Percentiles rank a stretch among this genome's conserved stretches.
Conservation (phyloP, 306 rosid genomes). For the Gastrolobium villosum region DNA sequence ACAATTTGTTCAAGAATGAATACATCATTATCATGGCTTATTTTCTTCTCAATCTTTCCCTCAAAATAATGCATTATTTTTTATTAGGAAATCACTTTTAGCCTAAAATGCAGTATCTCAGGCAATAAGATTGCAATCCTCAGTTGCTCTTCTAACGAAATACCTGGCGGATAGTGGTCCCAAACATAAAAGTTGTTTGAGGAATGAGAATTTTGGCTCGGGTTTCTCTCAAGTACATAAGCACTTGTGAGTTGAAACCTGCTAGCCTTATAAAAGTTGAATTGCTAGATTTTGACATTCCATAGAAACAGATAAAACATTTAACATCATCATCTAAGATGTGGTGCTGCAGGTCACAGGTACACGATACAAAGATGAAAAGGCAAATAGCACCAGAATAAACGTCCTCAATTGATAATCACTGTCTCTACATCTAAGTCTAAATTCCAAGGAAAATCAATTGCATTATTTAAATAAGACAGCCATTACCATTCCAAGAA, state of each 20-base stretch:
- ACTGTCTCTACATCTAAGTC: conserved; percentile 32
- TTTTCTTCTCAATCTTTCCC: not conserved
- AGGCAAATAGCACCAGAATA: conserved; percentile 6
- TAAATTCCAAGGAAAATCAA: conserved; percentile 24
- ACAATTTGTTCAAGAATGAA: not conserved
- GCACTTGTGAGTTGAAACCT: not conserved
- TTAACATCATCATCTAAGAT: conserved; percentile 15
- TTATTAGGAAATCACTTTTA: not conserved
- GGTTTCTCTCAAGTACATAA: not conserved
- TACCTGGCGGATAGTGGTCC: not conserved
- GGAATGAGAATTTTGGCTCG: not conserved
- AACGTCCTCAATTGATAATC: conserved; percentile 1
- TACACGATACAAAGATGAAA: not conserved
- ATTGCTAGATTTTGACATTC: not conserved
- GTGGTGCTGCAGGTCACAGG: conserved; percentile 28
- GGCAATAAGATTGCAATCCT: not conserved
- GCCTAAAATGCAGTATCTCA: not conserved
- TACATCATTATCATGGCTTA: not conserved
- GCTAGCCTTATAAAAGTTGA: not conserved
- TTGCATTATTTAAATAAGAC: conserved; percentile 38
- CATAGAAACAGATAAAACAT: conserved; percentile 19
- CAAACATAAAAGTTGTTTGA: not conserved
- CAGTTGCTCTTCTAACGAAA: not conserved
- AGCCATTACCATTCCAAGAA: not conserved
- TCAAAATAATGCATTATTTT: not conserved